These are phyloP conservation scores for Parastagonospora nodorum DNA, from an alignment of 2,329 filamentous ascomycete genomes.

Conservation along the genomic window DNA sequence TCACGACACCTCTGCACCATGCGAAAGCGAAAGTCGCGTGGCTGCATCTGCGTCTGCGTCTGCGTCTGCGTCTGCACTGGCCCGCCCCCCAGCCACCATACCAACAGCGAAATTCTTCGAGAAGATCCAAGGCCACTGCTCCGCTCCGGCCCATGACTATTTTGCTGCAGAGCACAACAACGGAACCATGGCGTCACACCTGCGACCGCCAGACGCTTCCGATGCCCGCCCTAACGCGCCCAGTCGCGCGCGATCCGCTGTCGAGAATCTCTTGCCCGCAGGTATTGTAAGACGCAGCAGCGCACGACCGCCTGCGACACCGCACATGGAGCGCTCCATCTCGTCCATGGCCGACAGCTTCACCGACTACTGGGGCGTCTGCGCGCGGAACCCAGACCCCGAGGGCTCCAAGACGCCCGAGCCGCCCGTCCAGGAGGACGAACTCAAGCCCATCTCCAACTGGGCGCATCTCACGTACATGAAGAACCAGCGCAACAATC, in stretches of 20 bases:
- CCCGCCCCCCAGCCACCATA: not conserved
- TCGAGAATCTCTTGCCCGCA: constrained; percentile 37
- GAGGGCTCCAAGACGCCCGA: constrained; percentile 17
- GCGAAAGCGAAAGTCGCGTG: not conserved
- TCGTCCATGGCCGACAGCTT: constrained; percentile 45
- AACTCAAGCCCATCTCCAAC: constrained; percentile 38
- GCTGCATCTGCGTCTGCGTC: not conserved
- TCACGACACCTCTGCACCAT: not conserved
- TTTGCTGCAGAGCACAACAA: not conserved
- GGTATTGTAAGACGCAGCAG: constrained; percentile 29
- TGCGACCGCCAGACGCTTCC: constrained; percentile 13
- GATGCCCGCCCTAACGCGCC: constrained; percentile 20
- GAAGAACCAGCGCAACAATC: constrained; percentile 41
- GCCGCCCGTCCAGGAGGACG: constrained; percentile 21
- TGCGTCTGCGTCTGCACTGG: not conserved
- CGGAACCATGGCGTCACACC: constrained; percentile 14
- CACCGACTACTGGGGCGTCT: constrained; percentile 33
- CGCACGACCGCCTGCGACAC: constrained; percentile 24
- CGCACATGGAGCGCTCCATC: constrained; percentile 36
- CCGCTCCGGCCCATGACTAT: not conserved
- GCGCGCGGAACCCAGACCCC: constrained; percentile 14
- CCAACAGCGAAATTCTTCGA: not conserved
- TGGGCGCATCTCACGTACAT: constrained; percentile 44
- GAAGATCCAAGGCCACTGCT: not conserved
- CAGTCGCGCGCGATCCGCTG: constrained; percentile 24